Conservation (phyloP, 1,284 basidiomycete species). For the Microbotryum silenes-acaulis region DNA sequence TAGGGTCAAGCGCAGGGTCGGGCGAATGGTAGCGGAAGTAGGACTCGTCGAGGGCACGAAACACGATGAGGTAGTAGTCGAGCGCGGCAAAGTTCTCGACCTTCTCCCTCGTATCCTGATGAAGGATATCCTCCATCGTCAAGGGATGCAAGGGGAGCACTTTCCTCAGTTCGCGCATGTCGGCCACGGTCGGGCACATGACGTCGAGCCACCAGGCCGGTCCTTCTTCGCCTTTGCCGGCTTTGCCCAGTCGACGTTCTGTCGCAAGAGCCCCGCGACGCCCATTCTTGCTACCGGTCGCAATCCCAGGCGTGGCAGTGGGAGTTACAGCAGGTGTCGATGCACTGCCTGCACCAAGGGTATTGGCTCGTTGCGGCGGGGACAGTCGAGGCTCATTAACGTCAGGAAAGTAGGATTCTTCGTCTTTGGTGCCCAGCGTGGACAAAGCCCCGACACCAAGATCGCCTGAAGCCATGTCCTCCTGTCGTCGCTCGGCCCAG, state of each 20-base stretch:
- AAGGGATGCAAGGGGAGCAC: conserved; percentile 85
- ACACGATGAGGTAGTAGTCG: conserved; percentile 88
- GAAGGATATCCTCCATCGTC: conserved; percentile 91
- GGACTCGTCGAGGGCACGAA: conserved; percentile 71
- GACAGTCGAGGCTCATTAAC: not conserved
- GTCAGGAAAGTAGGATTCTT: conserved; percentile 16
- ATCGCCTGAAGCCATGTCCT: conserved; percentile 32
- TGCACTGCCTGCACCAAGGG: not conserved
- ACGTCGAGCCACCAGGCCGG: conserved; percentile 87
- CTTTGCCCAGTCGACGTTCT: conserved; percentile 23
- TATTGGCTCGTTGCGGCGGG: not conserved
- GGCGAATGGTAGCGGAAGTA: conserved; percentile 50
- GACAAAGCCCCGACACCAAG: conserved; percentile 21
- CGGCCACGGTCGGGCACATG: conserved; percentile 79
- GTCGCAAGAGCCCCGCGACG: conserved; percentile 16
- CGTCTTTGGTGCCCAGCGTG: not conserved
- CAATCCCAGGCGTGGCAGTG: conserved; percentile 14
- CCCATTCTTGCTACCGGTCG: conserved; percentile 5
- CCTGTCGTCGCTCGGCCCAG: conserved; percentile 32
- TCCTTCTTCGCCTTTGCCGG: conserved; percentile 17
- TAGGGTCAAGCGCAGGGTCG: conserved; percentile 7
- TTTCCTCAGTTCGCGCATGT: conserved; percentile 80
- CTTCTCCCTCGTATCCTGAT: conserved; percentile 88
- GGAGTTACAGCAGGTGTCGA: conserved; percentile 3
- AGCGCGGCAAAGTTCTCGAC: conserved; percentile 78